Percentiles rank a stretch among this genome's conserved stretches.
These are phyloP conservation scores for Pythium pyrilobum DNA, from an alignment of 352 stramenopile species.

Conservation along the genomic window DNA sequence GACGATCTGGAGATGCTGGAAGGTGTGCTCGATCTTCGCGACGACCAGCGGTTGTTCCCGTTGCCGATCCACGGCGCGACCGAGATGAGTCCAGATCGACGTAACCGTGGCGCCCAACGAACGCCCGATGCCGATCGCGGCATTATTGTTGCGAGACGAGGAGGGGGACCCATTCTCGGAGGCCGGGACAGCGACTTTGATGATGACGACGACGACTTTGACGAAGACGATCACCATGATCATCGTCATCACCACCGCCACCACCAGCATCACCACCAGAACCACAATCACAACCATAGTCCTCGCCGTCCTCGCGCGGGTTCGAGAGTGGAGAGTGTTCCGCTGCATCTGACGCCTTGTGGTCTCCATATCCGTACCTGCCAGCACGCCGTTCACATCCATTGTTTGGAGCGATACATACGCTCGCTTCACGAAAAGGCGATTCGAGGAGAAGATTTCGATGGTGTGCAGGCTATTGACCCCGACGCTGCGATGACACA, in stretches of 20 bases:
- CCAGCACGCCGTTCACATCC: slow-evolving; percentile 82
- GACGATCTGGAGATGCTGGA: slow-evolving; percentile 68
- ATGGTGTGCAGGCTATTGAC: slow-evolving; percentile 85
- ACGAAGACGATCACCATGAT: slow-evolving; percentile 18
- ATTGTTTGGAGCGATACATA: slow-evolving; percentile 86
- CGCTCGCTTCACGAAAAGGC: slow-evolving; percentile 82
- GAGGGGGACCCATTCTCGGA: not conserved
- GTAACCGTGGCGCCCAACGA: slow-evolving; percentile 3
- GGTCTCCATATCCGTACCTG: slow-evolving; percentile 82
- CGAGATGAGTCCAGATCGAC: slow-evolving; percentile 2
- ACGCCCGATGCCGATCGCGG: not conserved
- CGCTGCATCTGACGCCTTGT: slow-evolving; percentile 72
- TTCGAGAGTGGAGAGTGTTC: slow-evolving; percentile 41
- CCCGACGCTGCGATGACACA: slow-evolving; percentile 87
- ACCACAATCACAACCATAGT: slow-evolving; percentile 45
- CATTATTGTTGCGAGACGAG: slow-evolving; percentile 12
- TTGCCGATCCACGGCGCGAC: slow-evolving; percentile 5
- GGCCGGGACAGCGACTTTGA: slow-evolving; percentile 11
- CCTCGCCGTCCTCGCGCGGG: slow-evolving; percentile 47
- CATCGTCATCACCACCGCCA: slow-evolving; percentile 27
- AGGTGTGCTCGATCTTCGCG: slow-evolving; percentile 56
- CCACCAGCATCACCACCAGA: slow-evolving; percentile 29
- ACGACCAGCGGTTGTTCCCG: slow-evolving; percentile 26
- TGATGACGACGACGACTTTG: slow-evolving; percentile 22
- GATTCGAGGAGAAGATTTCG: slow-evolving; percentile 84